Evolutionary conservation across 495 filamentous ascomycete species (phyloP), one percentile per base, ranked within the genome.

Genomic region (Lasiosphaeriaceae sp.): DNA sequence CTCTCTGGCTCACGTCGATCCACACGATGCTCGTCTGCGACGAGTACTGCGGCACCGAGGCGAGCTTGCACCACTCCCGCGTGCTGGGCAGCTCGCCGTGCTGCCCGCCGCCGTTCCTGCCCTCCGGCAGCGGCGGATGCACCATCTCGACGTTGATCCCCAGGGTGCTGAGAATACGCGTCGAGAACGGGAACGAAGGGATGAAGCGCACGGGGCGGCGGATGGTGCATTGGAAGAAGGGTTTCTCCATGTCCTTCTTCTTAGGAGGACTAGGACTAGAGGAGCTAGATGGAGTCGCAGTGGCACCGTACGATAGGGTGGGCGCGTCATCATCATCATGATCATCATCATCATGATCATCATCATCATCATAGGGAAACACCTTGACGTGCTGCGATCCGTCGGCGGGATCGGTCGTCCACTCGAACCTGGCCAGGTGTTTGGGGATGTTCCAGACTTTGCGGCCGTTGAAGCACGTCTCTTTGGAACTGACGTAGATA

Each of bases 391-490:
- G 66, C n/a, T 71, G 63, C 12, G 66, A 57, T 16, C 66, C 67
- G 52, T 67, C 61, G 5, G 65, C 62, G 2, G 65, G 62, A n/a
- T 61, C 53, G 19, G 71, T 61, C 6, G 66, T 72, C 70, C 77
- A 83, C 20, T 66, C 62, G 64, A 82, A 81, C 35, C 69, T 69
- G 21, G 78, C 80, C 16, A 82, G 69, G 62, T 80, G 79, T 61
- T 81, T 81, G 11, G 79, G 77, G 41, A 80, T 75, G 63, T 80
- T 81, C 77, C 77, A 81, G 54, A 78, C 76, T 71, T 59, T 66
- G 50, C 73, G 50, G 44, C 79, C 78, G 59, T 81, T 80, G 60
- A 68, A 78, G 37, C 68, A 72, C 2, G 74, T 80, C 22, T 76
- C 63, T 51, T 75, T 68, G 57, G 77, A 73, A 48, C 69, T 76